Percentiles rank a stretch among this genome's conserved stretches.
Evolutionary conservation across 495 filamentous ascomycete genomes (phyloP).

Genomic region (Antarctomyces pellizariae): DNA sequence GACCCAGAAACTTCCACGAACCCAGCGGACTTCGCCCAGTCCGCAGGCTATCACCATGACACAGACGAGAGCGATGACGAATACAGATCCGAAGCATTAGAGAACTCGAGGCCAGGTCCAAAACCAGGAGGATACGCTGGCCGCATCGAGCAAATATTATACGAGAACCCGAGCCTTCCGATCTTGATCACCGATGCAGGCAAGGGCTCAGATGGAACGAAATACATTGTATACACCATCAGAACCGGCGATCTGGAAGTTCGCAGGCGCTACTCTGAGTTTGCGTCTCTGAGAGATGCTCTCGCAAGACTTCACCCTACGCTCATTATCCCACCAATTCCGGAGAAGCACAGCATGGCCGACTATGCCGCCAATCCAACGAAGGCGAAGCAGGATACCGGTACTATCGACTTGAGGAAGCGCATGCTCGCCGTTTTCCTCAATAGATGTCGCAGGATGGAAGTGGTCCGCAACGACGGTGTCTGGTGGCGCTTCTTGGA

Average conservation of each 20-base stretch:
- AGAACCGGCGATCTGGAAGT: constrained; percentile 87
- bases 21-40: too few relatives aligned
- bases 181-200: constrained; percentile 85
- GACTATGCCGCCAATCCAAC: constrained; percentile 96
- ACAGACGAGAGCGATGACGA: constrained; percentile 31
- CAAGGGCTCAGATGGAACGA: constrained; percentile 75
- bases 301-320: constrained; percentile 82
- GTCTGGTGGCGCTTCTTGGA: constrained; percentile 96
- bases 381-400: constrained; percentile 87
- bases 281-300: constrained; percentile 74
- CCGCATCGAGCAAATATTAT: constrained; percentile 85
- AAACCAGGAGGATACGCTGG: constrained; percentile 82
- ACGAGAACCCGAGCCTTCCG: constrained; percentile 73
- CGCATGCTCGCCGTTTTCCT: constrained; percentile 90
- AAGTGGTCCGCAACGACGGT: constrained; percentile 77
- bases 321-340: constrained; percentile 84
- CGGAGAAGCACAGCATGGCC: constrained; percentile 95
- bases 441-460: constrained; percentile 81
- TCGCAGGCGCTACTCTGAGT: constrained; percentile 86
- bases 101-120: constrained; percentile 25
- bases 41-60: constrained; percentile 19
- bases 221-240: constrained; percentile 92
- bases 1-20: constrained; percentile 11
- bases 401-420: constrained; percentile 87
- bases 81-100: constrained; percentile 18